Conservation (phyloP, 2,329 filamentous ascomycete species). For the Cercospora canescens region DNA sequence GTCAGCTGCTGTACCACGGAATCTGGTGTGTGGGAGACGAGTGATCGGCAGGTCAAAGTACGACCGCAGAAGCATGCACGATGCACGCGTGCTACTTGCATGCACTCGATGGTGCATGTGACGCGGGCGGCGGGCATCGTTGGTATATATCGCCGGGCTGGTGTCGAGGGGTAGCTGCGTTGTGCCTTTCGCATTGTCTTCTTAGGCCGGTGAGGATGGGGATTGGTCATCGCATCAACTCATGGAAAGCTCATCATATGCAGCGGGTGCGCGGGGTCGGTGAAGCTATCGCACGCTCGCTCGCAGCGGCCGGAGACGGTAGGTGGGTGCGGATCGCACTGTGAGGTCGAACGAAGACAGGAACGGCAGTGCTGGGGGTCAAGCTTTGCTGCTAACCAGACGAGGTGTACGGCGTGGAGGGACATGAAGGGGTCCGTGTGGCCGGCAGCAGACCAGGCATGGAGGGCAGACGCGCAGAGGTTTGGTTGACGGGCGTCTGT, state of each 20-base stretch:
- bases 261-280: conserved; percentile 7
- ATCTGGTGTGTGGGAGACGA: not conserved
- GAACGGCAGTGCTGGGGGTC: not conserved
- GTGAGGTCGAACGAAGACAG: not conserved
- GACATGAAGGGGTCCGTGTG: not conserved
- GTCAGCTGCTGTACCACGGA: not conserved
- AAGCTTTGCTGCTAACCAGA: not conserved
- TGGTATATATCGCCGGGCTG: not conserved
- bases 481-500: not conserved
- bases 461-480: not conserved
- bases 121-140: not conserved
- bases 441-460: not conserved
- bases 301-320: not conserved
- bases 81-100: conserved; percentile 10
- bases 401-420: not conserved
- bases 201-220: not conserved
- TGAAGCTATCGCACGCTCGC: not conserved
- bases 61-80: not conserved
- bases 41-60: not conserved
- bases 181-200: not conserved
- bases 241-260: not conserved
- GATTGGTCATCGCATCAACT: not conserved
- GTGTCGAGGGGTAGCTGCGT: not conserved
- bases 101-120: not conserved
- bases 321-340: not conserved